phyloP scores from a whole-genome alignment of 805 yeast genomes.

The Cyberlindnera galapagoensis region DNA sequence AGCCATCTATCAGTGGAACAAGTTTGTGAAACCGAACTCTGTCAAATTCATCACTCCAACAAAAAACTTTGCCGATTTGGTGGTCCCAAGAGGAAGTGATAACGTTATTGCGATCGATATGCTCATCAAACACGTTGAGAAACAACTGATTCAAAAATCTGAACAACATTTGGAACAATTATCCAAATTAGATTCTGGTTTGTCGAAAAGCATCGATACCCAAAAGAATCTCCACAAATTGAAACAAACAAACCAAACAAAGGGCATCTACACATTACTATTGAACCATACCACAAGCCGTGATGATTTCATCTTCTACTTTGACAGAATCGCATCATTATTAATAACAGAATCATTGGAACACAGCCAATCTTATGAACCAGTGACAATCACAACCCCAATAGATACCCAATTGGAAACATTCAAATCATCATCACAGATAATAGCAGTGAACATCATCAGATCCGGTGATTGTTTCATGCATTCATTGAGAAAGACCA shows the following conservation, averaged over 20 bases:
- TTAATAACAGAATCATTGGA: conserved; percentile 67
- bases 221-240: conserved; percentile 23
- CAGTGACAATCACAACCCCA: conserved; percentile 37
- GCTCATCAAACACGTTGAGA: conserved; percentile 71
- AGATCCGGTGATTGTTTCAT: conserved; percentile 93
- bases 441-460: conserved; percentile 72
- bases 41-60: conserved; percentile 70
- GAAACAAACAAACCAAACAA: conserved; percentile 53
- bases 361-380: conserved; percentile 31
- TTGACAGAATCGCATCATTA: conserved; percentile 72
- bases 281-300: conserved; percentile 48
- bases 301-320: conserved; percentile 80
- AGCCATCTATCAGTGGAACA: conserved; percentile 83
- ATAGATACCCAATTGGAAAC: conserved; percentile 24
- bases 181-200: conserved; percentile 43
- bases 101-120: conserved; percentile 73
- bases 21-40: conserved; percentile 89
- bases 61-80: conserved; percentile 72
- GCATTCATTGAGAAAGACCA: conserved; percentile 64
- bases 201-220: conserved; percentile 21
- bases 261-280: conserved; percentile 66
- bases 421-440: conserved; percentile 32
- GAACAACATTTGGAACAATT: conserved; percentile 59
- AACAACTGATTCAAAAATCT: conserved; percentile 63
- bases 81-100: conserved; percentile 88